Base-by-base conservation (phyloP, 345 rosid genomes). In the Conringia planisiliqua region DNA sequence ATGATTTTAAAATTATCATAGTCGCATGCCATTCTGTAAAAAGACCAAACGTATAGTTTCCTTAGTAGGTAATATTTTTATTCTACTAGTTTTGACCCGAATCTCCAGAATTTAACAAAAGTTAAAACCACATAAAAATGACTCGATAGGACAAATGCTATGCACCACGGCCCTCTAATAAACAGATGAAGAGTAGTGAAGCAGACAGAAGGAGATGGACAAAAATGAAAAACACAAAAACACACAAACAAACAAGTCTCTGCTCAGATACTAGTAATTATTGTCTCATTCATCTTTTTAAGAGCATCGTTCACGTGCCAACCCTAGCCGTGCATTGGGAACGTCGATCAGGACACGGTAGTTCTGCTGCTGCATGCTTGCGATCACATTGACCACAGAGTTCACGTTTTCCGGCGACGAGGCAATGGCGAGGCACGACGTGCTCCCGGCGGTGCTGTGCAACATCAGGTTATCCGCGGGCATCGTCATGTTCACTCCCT, bases 341-440 rank as follows among this genome's bases (percentile, higher is more conserved):
- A 84, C 88, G 51, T 94, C 98, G 46, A 86, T 82, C 9, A 94
- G 79, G 36, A 89, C 65, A 72, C 98, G 82, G 27, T 91, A 85
- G 81, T 94, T 94, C 79, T 91, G 98, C 69, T 91, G 98, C 87
- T 93, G 97, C 97, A 93, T 89, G 80, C 81, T 91, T 50, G 97
- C 98, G 17, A 91, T 87, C 7, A 94, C 96, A 46, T 91, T 94
- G 2, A 94, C 89, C 29, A 87, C 96, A 0, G 97, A 94, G 73
- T 90, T 94, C 30, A 93, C 89, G 10, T 90, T 91, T 3, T 84
- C 89, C 0, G 97, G 96, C 10, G 98, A 83, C 0, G 87, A 79
- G 0, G 97, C 97, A 72, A 94, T 85, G 38, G 98, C 98, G 9
- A 94, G 68, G 70, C 98, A 94, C 22, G 90, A 72, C 75, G 22